Percentiles rank a stretch among this genome's conserved stretches.
phyloP scores from a whole-genome alignment of 768 basidiomycete genomes.

The Aureoboletus auriporus region DNA sequence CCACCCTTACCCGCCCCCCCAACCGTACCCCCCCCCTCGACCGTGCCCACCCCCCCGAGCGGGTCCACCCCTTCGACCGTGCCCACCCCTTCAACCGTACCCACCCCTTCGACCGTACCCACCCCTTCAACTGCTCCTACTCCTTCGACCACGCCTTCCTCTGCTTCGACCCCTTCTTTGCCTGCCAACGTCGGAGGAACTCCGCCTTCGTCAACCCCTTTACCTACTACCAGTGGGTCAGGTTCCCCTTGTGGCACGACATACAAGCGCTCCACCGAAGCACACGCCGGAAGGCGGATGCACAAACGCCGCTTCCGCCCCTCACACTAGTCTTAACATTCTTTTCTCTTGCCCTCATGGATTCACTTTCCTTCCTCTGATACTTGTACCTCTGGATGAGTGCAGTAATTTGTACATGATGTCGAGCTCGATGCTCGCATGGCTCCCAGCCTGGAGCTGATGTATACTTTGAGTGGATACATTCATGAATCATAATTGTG shows the following conservation, averaged over 20 bases:
- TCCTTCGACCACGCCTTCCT: not conserved
- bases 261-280: slow-evolving; percentile 8
- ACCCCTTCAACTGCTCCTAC: no score
- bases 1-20: no score
- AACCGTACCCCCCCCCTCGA: no score
- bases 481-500: not conserved
- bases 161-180: not conserved
- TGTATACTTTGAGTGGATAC: not conserved
- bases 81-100: no score
- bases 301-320: slow-evolving; percentile 12
- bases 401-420: not conserved
- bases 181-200: slow-evolving; percentile 1
- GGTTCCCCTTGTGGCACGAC: slow-evolving; percentile 3
- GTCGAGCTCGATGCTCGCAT: slow-evolving; percentile 4
- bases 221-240: slow-evolving; percentile 3
- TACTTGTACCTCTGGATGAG: slow-evolving; percentile 8
- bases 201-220: not conserved
- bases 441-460: slow-evolving; percentile 6
- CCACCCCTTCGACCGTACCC: no score
- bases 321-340: slow-evolving; percentile 6
- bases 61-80: no score
- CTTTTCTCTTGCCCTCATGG: no score
- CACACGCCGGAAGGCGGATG: slow-evolving; percentile 10
- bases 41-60: no score
- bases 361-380: not conserved